Conservation (phyloP, 345 rosid genomes). For the Trapa incisa region DNA sequence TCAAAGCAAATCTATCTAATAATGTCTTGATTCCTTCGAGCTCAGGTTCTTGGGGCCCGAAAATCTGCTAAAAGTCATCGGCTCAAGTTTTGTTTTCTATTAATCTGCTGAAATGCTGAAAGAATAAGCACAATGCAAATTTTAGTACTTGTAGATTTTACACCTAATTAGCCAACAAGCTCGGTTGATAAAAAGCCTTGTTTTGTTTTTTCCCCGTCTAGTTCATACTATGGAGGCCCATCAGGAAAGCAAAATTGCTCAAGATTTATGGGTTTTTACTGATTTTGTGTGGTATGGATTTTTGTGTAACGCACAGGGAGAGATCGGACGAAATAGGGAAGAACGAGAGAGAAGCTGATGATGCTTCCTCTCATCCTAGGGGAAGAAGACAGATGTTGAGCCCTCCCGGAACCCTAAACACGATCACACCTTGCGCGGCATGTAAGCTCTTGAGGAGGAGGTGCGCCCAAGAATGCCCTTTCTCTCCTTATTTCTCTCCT, state of each 20-base stretch:
- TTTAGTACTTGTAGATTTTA: background rate
- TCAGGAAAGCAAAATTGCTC: background rate
- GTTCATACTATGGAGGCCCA: no score
- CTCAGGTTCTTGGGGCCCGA: background rate
- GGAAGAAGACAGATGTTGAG: conserved; percentile 78
- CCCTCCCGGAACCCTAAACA: conserved; percentile 73
- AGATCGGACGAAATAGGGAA: conserved; percentile 77
- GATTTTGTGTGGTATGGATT: background rate
- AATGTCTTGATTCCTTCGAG: background rate
- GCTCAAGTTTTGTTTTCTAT: background rate
- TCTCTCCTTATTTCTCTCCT: conserved; percentile 93
- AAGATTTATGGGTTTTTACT: background rate
- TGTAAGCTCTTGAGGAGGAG: conserved; percentile 86
- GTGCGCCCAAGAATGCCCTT: conserved; percentile 95
- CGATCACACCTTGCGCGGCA: conserved; percentile 95
- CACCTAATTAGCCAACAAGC: background rate
- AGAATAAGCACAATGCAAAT: background rate
- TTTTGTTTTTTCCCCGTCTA: background rate
- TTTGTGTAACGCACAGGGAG: conserved; percentile 32
- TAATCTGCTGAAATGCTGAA: background rate
- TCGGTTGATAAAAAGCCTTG: background rate
- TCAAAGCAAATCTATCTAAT: no score
- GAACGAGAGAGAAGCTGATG: conserved; percentile 75
- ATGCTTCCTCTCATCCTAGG: conserved; percentile 26
- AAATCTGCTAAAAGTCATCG: background rate